Percentiles rank a stretch among this genome's conserved stretches.
Evolutionary conservation across 169 alveolate genomes (phyloP).

Genomic region (Plasmodium gonderi): DNA sequence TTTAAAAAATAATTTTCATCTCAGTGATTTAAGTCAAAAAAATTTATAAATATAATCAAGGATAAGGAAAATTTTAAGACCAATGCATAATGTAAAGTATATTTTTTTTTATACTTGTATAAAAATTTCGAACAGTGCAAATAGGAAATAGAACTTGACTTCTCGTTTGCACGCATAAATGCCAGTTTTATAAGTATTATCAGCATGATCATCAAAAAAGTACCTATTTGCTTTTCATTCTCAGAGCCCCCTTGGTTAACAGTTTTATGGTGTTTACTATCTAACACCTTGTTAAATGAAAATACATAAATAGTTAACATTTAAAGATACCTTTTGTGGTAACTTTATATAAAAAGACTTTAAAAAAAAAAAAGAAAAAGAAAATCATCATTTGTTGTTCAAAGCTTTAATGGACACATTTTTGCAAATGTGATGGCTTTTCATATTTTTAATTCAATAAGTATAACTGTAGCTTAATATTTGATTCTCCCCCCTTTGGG

Average conservation of each 20-base stretch:
- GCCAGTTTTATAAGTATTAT: too few species aligned
- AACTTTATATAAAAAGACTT: neutral
- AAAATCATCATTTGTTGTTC: neutral
- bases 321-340: conserved; percentile 5
- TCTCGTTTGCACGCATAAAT: neutral
- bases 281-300: neutral
- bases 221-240: too few species aligned
- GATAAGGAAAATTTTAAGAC: neutral
- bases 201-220: too few species aligned
- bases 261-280: neutral
- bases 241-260: neutral
- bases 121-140: neutral
- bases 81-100: neutral
- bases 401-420: neutral
- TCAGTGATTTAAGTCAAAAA: neutral
- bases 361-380: too few species aligned
- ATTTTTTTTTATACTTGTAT: neutral
- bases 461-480: conserved; percentile 20
- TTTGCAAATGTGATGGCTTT: neutral
- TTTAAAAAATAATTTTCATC: neutral
- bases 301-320: neutral
- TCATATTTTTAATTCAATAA: neutral
- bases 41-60: conserved; percentile 13
- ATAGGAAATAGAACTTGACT: conserved; percentile 5
- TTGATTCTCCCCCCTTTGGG: neutral